Base-by-base conservation (phyloP, 129 eudicot species). In the Solidago caesia region DNA sequence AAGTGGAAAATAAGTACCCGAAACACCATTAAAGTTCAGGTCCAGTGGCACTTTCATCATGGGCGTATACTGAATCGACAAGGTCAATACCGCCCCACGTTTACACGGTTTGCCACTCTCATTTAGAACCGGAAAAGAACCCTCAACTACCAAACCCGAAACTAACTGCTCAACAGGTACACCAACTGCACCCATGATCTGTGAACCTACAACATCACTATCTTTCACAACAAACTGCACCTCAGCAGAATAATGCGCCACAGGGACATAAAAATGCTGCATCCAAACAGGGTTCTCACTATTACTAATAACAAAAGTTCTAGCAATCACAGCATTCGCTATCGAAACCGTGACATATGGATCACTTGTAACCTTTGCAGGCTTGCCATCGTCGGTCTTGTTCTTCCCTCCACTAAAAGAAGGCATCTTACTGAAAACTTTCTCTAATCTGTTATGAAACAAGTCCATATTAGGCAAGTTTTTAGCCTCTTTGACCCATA, bases 201-300 rank as follows among this genome's bases (percentile, higher is more conserved):
- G 77, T n/a, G 83, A 74, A 21, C 83, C 83, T 12, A 83, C 73
- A 75, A 83, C 53, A 47, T 83, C 86, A 53, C 71, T 83, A 27
- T 83, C 86, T 56, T 83, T 83, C 1, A 83, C 83, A 15, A 79
- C 74, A 57, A 83, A 83, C 16, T 74, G 81, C 0, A 83, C 42
- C 62, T 74, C 80, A 39, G 83, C 80, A 2, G 83, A 76, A 56
- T 78, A 70, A 58, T 83, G 86, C 21, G 83, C 86, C 6, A 79
- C 86, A 13, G 86, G 86, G 7, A 83, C 80, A 69, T 69, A 47
- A 47, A 83, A 83, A 11, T 78, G 83, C 41, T 83, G 86, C 71
- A 70, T 70, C 86, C 86, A 83, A 64, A 83, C 74, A 47, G 86
- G 86, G 63, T 83, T 79, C n/a, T 83, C 86, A 5, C 61, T 68